Percentiles rank a stretch among this genome's conserved stretches.
phyloP scores from a whole-genome alignment of 2,329 filamentous ascomycete species.

The Zarea fungicola region DNA sequence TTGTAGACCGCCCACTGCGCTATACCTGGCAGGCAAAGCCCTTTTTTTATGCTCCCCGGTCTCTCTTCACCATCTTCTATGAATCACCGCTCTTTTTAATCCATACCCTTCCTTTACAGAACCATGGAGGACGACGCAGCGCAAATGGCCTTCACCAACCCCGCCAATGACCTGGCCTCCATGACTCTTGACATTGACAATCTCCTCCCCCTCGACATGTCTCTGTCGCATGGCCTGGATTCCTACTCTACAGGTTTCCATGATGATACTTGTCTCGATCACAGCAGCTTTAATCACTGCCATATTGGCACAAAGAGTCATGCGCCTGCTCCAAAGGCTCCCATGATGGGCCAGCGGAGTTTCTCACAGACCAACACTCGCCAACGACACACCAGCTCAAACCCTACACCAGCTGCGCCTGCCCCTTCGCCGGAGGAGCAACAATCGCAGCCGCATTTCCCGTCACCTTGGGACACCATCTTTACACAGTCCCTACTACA shows the following conservation, averaged over 20 bases:
- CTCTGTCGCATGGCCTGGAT: conserved; percentile 22
- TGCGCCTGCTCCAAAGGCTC: conserved; percentile 6
- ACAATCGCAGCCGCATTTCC: not conserved
- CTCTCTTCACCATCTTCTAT: conserved; percentile 5
- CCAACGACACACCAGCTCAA: conserved; percentile 14
- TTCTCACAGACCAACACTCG: conserved; percentile 12
- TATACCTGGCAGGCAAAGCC: too few relatives aligned
- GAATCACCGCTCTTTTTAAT: not conserved
- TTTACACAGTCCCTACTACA: conserved; percentile 4
- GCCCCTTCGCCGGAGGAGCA: not conserved
- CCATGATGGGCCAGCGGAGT: conserved; percentile 13
- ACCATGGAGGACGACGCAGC: conserved; percentile 23
- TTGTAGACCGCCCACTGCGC: too few relatives aligned
- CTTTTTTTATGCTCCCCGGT: too few relatives aligned
- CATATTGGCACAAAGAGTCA: conserved; percentile 16
- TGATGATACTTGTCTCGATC: conserved; percentile 29
- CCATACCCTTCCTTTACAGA: conserved; percentile 10
- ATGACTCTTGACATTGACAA: conserved; percentile 22
- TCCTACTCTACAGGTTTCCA: conserved; percentile 25
- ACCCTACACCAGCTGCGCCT: not conserved
- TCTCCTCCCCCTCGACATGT: conserved; percentile 21
- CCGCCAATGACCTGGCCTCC: conserved; percentile 25
- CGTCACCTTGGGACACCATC: conserved; percentile 12
- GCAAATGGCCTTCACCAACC: conserved; percentile 20
- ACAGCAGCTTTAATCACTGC: conserved; percentile 15